Percentiles rank a stretch among this genome's conserved stretches.
Conservation (phyloP, 805 yeast genomes). For the Blastobotrys mokoenaii region DNA sequence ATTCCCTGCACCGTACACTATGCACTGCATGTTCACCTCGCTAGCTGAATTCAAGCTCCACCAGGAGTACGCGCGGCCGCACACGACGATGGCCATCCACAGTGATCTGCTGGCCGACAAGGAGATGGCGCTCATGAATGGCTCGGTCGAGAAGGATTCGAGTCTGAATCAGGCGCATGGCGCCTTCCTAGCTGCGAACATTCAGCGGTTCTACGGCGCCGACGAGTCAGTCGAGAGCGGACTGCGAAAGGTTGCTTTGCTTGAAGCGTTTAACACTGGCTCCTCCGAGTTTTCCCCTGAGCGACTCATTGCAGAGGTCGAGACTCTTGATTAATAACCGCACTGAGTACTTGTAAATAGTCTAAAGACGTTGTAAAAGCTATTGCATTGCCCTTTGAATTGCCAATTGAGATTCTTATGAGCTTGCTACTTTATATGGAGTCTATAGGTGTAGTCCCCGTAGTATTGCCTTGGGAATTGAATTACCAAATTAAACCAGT, state of each 20-base stretch:
- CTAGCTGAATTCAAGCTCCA: slow-evolving; percentile 88
- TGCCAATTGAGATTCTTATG: not conserved
- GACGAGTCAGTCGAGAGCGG: slow-evolving; percentile 27
- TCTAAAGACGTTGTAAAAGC: no score
- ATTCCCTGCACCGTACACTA: slow-evolving; percentile 72
- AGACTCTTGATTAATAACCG: slow-evolving; percentile 43
- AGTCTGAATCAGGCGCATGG: slow-evolving; percentile 65
- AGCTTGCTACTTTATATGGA: not conserved
- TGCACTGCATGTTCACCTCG: slow-evolving; percentile 86
- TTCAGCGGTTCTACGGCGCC: slow-evolving; percentile 49
- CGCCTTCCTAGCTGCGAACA: slow-evolving; percentile 44
- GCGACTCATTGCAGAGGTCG: slow-evolving; percentile 59
- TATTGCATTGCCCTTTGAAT: no score
- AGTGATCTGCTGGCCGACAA: slow-evolving; percentile 56
- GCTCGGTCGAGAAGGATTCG: slow-evolving; percentile 66
- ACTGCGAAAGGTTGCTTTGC: slow-evolving; percentile 46
- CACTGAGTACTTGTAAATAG: not conserved
- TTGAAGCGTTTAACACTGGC: slow-evolving; percentile 66
- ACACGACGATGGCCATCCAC: slow-evolving; percentile 84
- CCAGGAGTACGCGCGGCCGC: slow-evolving; percentile 88
- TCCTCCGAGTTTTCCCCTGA: slow-evolving; percentile 58
- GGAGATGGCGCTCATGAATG: slow-evolving; percentile 74
- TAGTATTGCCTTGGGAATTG: no score
- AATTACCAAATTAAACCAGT: no score
- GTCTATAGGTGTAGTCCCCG: no score